Evolutionary conservation across 2,329 filamentous ascomycete genomes (phyloP).

Genomic region (Fusarium coicis): DNA sequence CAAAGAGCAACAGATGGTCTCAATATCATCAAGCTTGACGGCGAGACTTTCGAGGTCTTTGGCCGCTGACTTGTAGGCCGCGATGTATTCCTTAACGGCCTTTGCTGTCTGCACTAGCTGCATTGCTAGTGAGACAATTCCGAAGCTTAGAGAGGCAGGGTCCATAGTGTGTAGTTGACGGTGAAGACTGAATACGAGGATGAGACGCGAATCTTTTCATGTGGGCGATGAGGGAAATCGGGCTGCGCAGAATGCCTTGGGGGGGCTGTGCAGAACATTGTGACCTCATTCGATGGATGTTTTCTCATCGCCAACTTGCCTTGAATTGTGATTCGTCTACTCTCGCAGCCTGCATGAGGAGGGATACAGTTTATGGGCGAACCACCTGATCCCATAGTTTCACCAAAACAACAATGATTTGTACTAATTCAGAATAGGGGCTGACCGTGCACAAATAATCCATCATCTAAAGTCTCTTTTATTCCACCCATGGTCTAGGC

Average conservation of each 20-base stretch:
- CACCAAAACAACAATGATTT: fast-evolving
- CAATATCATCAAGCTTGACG: conserved; percentile 17
- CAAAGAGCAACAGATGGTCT: conserved; percentile 4
- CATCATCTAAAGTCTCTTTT: too few relatives aligned
- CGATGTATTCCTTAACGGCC: conserved; percentile 2
- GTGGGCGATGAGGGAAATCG: too few relatives aligned
- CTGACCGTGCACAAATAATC: fast-evolving
- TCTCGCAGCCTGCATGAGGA: not conserved
- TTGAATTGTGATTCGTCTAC: not conserved
- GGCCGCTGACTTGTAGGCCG: conserved; percentile 14
- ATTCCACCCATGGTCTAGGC: too few relatives aligned
- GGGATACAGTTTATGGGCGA: not conserved
- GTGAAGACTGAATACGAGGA: not conserved
- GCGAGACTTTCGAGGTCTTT: conserved; percentile 10
- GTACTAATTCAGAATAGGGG: fast-evolving
- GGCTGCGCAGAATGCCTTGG: not conserved
- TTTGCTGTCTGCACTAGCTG: conserved; percentile 12
- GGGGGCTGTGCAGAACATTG: not conserved
- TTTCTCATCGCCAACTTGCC: too few relatives aligned
- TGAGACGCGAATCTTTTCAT: not conserved
- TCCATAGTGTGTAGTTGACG: not conserved
- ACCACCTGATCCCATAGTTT: fast-evolving
- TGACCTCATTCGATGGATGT: not conserved
- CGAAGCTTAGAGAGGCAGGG: conserved; percentile 18
- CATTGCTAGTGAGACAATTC: conserved; percentile 18